Conservation (phyloP, 768 basidiomycete species). For the Termitomyces sp. region DNA sequence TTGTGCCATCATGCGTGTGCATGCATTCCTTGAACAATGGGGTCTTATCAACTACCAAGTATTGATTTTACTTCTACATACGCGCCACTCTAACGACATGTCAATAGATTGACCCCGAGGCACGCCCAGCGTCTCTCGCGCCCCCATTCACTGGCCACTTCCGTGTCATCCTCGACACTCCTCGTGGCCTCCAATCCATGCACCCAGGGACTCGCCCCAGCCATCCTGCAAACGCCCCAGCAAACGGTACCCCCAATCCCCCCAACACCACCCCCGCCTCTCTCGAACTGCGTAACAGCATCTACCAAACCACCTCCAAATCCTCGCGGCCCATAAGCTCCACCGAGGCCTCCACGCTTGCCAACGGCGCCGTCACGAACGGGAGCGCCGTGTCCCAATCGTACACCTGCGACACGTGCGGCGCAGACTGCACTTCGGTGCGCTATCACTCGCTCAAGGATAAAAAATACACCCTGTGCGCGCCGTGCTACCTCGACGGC, state of each 20-base stretch:
- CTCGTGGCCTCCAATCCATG: conserved; percentile 91
- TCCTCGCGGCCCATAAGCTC: conserved; percentile 68
- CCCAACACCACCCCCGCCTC: conserved; percentile 50
- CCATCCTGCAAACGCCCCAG: conserved; percentile 33
- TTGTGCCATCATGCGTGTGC: conserved; percentile 97
- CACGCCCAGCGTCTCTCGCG: conserved; percentile 88
- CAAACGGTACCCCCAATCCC: conserved; percentile 47
- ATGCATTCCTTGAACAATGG: conserved; percentile 99
- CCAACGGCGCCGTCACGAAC: conserved; percentile 45
- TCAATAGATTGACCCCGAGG: conserved; percentile 90
- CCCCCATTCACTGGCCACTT: conserved; percentile 99
- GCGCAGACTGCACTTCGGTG: conserved; percentile 83
- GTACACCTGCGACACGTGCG: conserved; percentile 91
- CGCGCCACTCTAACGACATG: not conserved
- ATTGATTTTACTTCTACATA: conserved; percentile 17
- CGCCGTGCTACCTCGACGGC: conserved; percentile 92
- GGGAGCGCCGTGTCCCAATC: conserved; percentile 33
- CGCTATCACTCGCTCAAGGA: conserved; percentile 94
- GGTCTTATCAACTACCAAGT: conserved; percentile 99
- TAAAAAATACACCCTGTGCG: conserved; percentile 88
- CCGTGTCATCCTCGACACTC: conserved; percentile 95
- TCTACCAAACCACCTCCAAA: conserved; percentile 87
- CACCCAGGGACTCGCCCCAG: conserved; percentile 74
- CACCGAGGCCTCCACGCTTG: conserved; percentile 63
- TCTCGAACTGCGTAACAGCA: conserved; percentile 82